Evolutionary conservation across 208 protist species (phyloP), one percentile per base, ranked within the genome.

Genomic region (Acanthamoeba royreba): DNA sequence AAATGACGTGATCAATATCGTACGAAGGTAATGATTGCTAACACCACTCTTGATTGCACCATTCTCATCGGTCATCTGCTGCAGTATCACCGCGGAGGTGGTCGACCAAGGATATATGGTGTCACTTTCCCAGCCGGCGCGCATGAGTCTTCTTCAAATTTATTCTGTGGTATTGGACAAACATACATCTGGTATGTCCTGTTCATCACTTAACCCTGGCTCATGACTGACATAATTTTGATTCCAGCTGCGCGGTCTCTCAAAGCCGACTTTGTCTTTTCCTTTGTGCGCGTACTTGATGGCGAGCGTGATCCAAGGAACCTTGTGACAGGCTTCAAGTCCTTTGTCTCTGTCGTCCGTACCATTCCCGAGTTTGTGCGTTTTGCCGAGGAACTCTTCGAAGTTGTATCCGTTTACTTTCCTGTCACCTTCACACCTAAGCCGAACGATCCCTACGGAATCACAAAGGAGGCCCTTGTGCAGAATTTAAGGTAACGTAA

Each of bases 361-460:
- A 61, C 46, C 22, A 94, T 96, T 9, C 95, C 95, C 40, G 91
- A 95, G 8, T 94, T 92, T 40, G 83, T 47, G 15, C 52, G 52
- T 22, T 96, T 96, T 38, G 40, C 40, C 53, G 93, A 96, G 42
- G 91, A 92, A 61, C 47, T 96, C 13, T 96, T 96, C 86, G 94
- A 96, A 83, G 92, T 96, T 0, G 15, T 94, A 33, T 94, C 79
- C 1, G 94, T 90, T 49, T 96, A 96, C 31, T 96, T 94, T 46
- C 95, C 95, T 40, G 93, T 96, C 31, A 94, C 93, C 38, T 96
- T 96, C 85, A 94, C 88, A 40, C 93, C 95, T 13, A 94, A 94
- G 69, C 49, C 89, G 52, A 66, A 79, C 33, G 93, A 95, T 69
- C 95, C 95, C 38, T 92, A 91, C 45, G 46, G 53, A 22, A 96